These are phyloP conservation scores for Zygosaccharomyces siamensis DNA, from an alignment of 805 yeast species.

Conservation along the genomic window DNA sequence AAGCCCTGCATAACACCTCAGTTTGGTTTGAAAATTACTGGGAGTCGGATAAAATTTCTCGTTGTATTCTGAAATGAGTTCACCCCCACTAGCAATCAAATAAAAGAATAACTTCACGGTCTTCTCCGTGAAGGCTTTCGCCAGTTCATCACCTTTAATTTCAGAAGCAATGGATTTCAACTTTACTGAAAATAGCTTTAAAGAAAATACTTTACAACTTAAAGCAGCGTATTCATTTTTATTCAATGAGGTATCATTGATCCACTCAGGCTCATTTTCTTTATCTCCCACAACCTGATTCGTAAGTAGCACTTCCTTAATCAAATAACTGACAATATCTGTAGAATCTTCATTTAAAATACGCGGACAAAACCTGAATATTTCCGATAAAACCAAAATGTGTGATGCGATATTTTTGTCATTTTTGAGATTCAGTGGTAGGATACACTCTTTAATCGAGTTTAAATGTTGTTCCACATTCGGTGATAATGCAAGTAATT, in stretches of 20 bases:
- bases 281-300: conserved; percentile 40
- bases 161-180: conserved; percentile 38
- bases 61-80: conserved; percentile 47
- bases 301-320: conserved; percentile 55
- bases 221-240: conserved; percentile 37
- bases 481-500: conserved; percentile 47
- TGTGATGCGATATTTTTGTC: conserved; percentile 45
- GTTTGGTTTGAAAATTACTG: conserved; percentile 48
- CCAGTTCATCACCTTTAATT: conserved; percentile 35
- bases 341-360: conserved; percentile 49
- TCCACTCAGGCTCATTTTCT: conserved; percentile 40
- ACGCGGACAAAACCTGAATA: conserved; percentile 46
- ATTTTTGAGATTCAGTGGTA: conserved; percentile 46
- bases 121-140: conserved; percentile 50
- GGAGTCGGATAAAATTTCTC: conserved; percentile 57
- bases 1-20: conserved; percentile 66
- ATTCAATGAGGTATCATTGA: conserved; percentile 42
- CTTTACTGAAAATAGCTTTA: conserved; percentile 58
- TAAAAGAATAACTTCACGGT: conserved; percentile 63
- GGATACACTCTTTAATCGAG: conserved; percentile 39
- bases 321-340: conserved; percentile 54
- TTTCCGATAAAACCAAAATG: conserved; percentile 55
- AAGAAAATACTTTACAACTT: conserved; percentile 46
- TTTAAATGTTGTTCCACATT: conserved; percentile 40
- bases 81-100: conserved; percentile 72